phyloP scores from a whole-genome alignment of 106 monocot genomes.

The Xerophyta viscosa region DNA sequence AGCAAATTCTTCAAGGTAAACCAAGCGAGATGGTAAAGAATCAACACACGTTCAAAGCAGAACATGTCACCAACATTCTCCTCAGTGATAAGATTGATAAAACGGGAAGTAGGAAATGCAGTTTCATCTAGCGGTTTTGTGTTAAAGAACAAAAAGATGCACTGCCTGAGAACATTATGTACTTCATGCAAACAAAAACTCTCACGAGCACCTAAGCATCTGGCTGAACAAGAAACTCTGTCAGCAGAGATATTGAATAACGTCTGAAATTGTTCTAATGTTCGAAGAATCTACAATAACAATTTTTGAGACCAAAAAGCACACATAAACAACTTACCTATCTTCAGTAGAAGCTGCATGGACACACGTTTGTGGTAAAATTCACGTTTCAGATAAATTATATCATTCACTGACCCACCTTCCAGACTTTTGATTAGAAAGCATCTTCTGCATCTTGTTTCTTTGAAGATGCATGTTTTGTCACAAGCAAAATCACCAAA shows the following conservation, averaged over 20 bases:
- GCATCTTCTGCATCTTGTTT: conserved; percentile 49
- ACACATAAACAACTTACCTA: no score
- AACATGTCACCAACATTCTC: conserved; percentile 35
- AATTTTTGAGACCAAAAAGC: background rate
- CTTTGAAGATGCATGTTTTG: conserved; percentile 5
- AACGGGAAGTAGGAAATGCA: conserved; percentile 7
- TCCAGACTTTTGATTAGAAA: conserved; percentile 21
- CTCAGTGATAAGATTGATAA: conserved; percentile 38
- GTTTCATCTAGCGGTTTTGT: conserved; percentile 12
- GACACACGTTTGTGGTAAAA: conserved; percentile 27
- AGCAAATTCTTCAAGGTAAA: conserved; percentile 46
- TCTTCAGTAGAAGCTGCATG: conserved; percentile 34
- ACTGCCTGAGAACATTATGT: conserved; percentile 55
- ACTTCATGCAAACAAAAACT: conserved; percentile 45
- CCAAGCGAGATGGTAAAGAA: conserved; percentile 61
- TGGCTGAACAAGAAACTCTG: conserved; percentile 35
- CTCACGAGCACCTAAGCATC: conserved; percentile 22
- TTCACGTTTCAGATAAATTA: conserved; percentile 49
- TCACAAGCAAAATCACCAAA: conserved; percentile 4
- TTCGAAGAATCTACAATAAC: no score
- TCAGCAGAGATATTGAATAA: background rate
- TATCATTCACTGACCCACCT: conserved; percentile 29
- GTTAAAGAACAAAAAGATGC: conserved; percentile 44
- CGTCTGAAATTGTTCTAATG: no score
- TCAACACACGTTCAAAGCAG: conserved; percentile 47